Evolutionary conservation across 192 early-diverging fungal genomes (phyloP).

Genomic region (Podila epigama): DNA sequence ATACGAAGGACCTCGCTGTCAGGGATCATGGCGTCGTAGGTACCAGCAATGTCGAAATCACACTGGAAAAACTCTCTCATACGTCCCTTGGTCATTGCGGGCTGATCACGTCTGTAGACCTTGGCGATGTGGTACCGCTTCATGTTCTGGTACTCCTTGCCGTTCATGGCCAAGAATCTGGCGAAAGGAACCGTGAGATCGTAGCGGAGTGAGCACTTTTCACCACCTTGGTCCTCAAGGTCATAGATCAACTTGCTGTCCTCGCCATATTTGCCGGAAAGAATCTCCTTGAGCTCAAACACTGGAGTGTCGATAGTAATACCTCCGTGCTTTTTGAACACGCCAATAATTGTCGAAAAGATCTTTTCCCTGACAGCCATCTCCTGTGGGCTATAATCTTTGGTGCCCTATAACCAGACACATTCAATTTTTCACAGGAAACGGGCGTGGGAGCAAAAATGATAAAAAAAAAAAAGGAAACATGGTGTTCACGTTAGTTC

Average conservation of each 20-base stretch:
- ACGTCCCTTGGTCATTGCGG: conserved; percentile 97
- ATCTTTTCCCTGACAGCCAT: conserved; percentile 97
- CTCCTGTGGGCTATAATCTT: conserved; percentile 93
- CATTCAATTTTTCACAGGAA: too few species aligned
- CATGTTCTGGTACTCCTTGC: conserved; percentile 80
- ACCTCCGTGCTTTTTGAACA: conserved; percentile 97
- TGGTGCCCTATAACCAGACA: conserved; percentile 74
- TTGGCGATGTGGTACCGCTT: conserved; percentile 99
- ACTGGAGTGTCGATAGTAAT: conserved; percentile 99
- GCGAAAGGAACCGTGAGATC: conserved; percentile 99
- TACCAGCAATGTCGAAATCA: conserved; percentile 98
- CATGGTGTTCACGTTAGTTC: too few species aligned
- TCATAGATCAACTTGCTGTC: conserved; percentile 99
- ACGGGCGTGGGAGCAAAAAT: not conserved
- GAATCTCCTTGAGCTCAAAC: conserved; percentile 97
- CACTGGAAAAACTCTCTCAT: conserved; percentile 99
- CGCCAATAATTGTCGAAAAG: conserved; percentile 81
- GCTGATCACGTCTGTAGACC: conserved; percentile 98
- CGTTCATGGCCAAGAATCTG: conserved; percentile 93
- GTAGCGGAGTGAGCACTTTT: conserved; percentile 94
- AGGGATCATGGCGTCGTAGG: conserved; percentile 96
- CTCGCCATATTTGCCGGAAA: conserved; percentile 97
- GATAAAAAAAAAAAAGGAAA: not conserved
- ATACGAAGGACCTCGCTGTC: conserved; percentile 91
- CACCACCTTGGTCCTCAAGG: conserved; percentile 96